Evolutionary conservation across 2,329 filamentous ascomycete species (phyloP).

Genomic region (Penicillium capsulatum): DNA sequence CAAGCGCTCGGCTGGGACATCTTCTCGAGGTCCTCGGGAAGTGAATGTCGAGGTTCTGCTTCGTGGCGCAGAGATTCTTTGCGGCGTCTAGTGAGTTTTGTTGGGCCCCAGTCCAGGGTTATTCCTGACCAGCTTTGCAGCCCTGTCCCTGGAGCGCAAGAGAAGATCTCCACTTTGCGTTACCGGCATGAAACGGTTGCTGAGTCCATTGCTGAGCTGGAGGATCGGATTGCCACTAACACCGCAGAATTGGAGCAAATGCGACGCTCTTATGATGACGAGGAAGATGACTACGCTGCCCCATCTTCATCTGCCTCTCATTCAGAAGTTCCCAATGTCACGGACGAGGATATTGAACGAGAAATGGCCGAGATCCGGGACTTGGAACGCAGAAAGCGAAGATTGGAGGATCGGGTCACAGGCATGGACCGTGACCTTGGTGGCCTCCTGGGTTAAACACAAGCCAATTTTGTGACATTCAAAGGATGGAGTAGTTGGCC

Average conservation of each 20-base stretch:
- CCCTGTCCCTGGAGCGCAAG: constrained; percentile 70
- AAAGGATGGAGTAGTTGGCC: no score
- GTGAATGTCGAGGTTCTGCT: constrained; percentile 83
- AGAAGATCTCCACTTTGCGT: constrained; percentile 69
- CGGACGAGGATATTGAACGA: constrained; percentile 42
- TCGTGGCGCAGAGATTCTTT: constrained; percentile 82
- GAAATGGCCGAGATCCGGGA: constrained; percentile 56
- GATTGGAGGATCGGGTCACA: constrained; percentile 60
- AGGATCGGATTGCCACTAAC: constrained; percentile 74
- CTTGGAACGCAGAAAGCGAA: constrained; percentile 60
- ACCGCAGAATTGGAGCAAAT: constrained; percentile 67
- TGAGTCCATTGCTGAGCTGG: constrained; percentile 74
- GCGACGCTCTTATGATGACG: constrained; percentile 57
- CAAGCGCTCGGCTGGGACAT: constrained; percentile 55
- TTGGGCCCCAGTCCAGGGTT: not conserved
- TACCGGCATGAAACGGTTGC: constrained; percentile 66
- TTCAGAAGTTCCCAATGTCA: constrained; percentile 27
- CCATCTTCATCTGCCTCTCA: constrained; percentile 39
- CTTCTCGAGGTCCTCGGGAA: constrained; percentile 53
- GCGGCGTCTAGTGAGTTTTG: constrained; percentile 67
- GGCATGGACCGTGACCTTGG: constrained; percentile 67
- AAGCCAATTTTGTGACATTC: no score
- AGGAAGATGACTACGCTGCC: constrained; percentile 50
- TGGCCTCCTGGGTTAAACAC: constrained; percentile 51
- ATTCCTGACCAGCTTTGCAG: constrained; percentile 35